Evolutionary conservation across 2,329 filamentous ascomycete genomes (phyloP).

Genomic region (Cercospora citrullina): DNA sequence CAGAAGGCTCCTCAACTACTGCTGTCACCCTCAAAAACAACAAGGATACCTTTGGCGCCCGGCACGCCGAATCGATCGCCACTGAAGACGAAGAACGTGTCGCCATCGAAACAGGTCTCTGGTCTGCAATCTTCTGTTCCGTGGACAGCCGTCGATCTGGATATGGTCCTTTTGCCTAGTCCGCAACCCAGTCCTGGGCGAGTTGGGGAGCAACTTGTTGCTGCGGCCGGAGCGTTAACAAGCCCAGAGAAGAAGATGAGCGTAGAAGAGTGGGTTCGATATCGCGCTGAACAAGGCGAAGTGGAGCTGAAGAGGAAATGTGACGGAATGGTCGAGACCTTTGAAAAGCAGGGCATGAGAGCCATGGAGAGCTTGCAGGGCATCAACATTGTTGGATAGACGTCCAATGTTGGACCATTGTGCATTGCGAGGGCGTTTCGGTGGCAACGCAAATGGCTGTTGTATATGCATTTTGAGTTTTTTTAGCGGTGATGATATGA

Average conservation of each 20-base stretch:
- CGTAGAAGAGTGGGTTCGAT: conserved; percentile 87
- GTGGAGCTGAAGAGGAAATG: conserved; percentile 76
- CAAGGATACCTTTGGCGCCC: conserved; percentile 46
- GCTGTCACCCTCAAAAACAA: conserved; percentile 37
- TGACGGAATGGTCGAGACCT: conserved; percentile 76
- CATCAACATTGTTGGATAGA: conserved; percentile 53
- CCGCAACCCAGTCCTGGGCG: conserved; percentile 37
- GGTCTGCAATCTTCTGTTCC: conserved; percentile 54
- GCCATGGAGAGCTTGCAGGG: conserved; percentile 78
- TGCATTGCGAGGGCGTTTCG: neutral
- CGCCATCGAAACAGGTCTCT: conserved; percentile 50
- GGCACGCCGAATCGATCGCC: conserved; percentile 41
- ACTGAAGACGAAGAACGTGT: conserved; percentile 24
- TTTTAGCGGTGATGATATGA: neutral
- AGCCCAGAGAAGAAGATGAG: conserved; percentile 84
- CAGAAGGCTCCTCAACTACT: conserved; percentile 34
- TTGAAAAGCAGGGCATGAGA: conserved; percentile 78
- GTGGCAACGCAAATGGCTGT: neutral
- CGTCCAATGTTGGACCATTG: neutral
- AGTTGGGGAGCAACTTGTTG: conserved; percentile 35
- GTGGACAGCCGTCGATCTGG: conserved; percentile 77
- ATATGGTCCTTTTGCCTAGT: conserved; percentile 62
- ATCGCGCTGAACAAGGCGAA: conserved; percentile 79
- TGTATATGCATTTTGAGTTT: neutral
- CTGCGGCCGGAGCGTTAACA: conserved; percentile 61